These are phyloP conservation scores for Tolypocladium album DNA, from an alignment of 2,329 filamentous ascomycete genomes.

Conservation along the genomic window DNA sequence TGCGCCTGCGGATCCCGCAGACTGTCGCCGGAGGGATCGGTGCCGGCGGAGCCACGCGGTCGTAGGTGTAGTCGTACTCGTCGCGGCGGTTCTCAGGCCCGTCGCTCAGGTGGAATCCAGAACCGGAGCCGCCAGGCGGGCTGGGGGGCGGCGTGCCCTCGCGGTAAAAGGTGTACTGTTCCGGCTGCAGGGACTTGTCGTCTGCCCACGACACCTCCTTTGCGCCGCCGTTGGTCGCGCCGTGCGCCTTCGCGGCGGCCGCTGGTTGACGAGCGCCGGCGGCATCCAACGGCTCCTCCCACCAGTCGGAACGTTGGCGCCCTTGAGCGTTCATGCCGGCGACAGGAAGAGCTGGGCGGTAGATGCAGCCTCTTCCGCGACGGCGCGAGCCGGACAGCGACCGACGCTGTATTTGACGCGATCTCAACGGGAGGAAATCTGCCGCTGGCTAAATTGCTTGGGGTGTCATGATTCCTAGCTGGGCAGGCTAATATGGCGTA, in stretches of 20 bases:
- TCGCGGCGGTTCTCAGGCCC: conserved; percentile 7
- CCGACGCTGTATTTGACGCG: not conserved
- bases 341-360: not conserved
- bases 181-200: not conserved
- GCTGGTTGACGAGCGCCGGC: not conserved
- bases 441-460: not conserved
- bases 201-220: not conserved
- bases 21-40: conserved; percentile 10
- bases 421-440: not conserved
- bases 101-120: not conserved
- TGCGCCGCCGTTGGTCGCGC: not conserved
- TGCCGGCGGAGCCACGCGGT: conserved; percentile 11
- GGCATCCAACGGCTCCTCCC: not conserved
- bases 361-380: not conserved
- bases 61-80: conserved; percentile 14
- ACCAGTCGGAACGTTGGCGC: not conserved
- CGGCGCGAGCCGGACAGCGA: not conserved
- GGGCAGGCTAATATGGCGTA: not conserved
- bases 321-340: not conserved
- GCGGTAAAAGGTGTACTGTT: conserved; percentile 27
- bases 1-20: conserved; percentile 15
- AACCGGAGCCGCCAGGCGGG: conserved; percentile 9
- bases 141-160: conserved; percentile 28
- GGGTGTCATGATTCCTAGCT: not conserved
- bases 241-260: not conserved